Conservation (phyloP, 2,329 filamentous ascomycete species). For the Pseudocercospora pini-densiflorae region DNA sequence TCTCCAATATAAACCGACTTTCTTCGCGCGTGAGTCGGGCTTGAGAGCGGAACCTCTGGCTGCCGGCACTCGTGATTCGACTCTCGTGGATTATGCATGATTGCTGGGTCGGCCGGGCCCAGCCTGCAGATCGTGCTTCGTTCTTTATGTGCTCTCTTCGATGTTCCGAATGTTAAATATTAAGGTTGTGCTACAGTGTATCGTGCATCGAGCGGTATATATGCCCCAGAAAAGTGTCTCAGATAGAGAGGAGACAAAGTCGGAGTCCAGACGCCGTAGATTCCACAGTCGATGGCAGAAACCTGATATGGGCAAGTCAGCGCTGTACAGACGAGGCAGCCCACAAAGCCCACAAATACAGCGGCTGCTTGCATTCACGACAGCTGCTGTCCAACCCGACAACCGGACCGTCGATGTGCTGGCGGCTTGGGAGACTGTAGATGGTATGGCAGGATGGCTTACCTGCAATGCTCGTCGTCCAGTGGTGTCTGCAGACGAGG, state of each 20-base stretch:
- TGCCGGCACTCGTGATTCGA: conserved; percentile 27
- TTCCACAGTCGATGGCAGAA: conserved; percentile 5
- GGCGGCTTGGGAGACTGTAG: conserved; percentile 1
- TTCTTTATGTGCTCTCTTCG: background rate
- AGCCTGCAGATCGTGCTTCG: background rate
- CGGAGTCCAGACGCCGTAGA: conserved; percentile 12
- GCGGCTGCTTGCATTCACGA: conserved; percentile 28
- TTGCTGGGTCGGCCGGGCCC: conserved; percentile 6
- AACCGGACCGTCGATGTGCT: conserved; percentile 15
- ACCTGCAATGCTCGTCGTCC: conserved; percentile 10
- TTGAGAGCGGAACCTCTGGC: conserved; percentile 23
- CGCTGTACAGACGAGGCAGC: conserved; percentile 9
- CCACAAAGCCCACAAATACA: conserved; percentile 16
- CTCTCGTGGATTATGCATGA: conserved; percentile 20
- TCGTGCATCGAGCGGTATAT: conserved; percentile 18
- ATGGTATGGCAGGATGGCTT: conserved; percentile 13
- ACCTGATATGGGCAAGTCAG: conserved; percentile 12
- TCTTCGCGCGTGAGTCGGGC: conserved; percentile 25
- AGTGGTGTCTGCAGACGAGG: conserved; percentile 5
- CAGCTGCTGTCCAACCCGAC: conserved; percentile 26
- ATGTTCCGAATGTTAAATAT: background rate
- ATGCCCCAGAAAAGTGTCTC: conserved; percentile 17
- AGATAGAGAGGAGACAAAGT: conserved; percentile 16
- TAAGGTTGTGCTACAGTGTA: conserved; percentile 21
- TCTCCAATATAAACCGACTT: conserved; percentile 25